Conservation (phyloP, 78 protist genomes). For the Dictyostelium intermedium region DNA sequence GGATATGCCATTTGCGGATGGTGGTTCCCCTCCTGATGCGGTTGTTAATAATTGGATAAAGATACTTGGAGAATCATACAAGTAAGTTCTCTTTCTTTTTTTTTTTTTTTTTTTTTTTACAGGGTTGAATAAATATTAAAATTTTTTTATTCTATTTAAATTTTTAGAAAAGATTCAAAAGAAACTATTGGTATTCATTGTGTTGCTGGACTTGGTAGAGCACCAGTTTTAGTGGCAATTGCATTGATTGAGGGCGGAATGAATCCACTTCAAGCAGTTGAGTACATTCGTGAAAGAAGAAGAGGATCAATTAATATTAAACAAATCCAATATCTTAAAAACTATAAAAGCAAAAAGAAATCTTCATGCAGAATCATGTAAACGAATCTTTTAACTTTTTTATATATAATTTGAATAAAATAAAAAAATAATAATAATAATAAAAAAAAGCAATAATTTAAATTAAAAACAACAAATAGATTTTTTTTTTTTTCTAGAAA, state of each 20-base stretch:
- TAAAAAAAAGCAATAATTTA: neutral
- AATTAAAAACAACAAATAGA: neutral
- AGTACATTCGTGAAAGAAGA: slow-evolving; percentile 73
- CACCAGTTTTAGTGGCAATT: slow-evolving; percentile 86
- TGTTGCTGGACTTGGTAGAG: slow-evolving; percentile 88
- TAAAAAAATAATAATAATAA: too few relatives aligned
- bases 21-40: slow-evolving; percentile 79
- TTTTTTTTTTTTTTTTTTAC: neutral
- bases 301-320: slow-evolving; percentile 79
- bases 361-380: slow-evolving; percentile 58
- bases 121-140: too few relatives aligned
- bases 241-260: slow-evolving; percentile 83
- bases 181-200: slow-evolving; percentile 84
- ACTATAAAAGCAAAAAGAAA: slow-evolving; percentile 76
- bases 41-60: slow-evolving; percentile 65
- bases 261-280: slow-evolving; percentile 76
- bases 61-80: slow-evolving; percentile 44
- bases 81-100: neutral
- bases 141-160: neutral
- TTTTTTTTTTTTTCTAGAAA: neutral
- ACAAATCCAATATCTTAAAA: slow-evolving; percentile 77
- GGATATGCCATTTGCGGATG: slow-evolving; percentile 86
- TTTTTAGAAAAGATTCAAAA: slow-evolving; percentile 28
- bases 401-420: neutral
- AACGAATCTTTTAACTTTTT: neutral